Evolutionary conservation across 805 yeast genomes (phyloP).

Genomic region (Pichia occidentalis): DNA sequence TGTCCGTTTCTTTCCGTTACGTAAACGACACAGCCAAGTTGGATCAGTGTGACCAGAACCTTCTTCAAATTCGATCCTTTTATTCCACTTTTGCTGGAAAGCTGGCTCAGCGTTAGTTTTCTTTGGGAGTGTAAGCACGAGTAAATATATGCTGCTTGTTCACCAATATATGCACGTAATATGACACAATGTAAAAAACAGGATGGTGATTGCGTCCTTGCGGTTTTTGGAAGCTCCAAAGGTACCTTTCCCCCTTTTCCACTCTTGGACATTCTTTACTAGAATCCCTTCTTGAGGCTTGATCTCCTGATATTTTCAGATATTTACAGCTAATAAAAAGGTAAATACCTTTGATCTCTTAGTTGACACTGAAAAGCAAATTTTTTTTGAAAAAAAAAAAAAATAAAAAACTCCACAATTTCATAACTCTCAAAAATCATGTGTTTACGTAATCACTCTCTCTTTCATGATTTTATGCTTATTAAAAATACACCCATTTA

Average conservation of each 20-base stretch:
- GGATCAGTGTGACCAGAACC: constrained; percentile 69
- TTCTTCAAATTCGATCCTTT: constrained; percentile 50
- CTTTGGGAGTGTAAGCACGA: constrained; percentile 62
- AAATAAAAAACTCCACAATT: neutral
- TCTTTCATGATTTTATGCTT: too few relatives aligned
- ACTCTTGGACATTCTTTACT: neutral
- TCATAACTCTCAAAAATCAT: neutral
- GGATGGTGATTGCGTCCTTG: constrained; percentile 53
- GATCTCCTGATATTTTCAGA: too few relatives aligned
- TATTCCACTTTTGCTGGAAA: constrained; percentile 41
- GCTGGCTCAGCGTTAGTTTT: constrained; percentile 50
- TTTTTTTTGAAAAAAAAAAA: neutral
- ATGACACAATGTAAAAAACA: constrained; percentile 52
- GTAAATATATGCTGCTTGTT: constrained; percentile 59
- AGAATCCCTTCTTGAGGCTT: neutral
- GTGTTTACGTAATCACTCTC: too few relatives aligned
- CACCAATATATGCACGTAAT: constrained; percentile 57
- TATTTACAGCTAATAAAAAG: too few relatives aligned
- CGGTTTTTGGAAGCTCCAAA: constrained; percentile 27
- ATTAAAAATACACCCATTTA: too few relatives aligned
- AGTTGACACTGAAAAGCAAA: too few relatives aligned
- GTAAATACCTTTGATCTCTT: too few relatives aligned
- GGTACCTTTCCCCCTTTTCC: constrained; percentile 13
- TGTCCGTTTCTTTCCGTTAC: constrained; percentile 22
- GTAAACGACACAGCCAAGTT: constrained; percentile 66